phyloP scores from a whole-genome alignment of 108 stramenopile species.

The Skeletonema grethae region DNA sequence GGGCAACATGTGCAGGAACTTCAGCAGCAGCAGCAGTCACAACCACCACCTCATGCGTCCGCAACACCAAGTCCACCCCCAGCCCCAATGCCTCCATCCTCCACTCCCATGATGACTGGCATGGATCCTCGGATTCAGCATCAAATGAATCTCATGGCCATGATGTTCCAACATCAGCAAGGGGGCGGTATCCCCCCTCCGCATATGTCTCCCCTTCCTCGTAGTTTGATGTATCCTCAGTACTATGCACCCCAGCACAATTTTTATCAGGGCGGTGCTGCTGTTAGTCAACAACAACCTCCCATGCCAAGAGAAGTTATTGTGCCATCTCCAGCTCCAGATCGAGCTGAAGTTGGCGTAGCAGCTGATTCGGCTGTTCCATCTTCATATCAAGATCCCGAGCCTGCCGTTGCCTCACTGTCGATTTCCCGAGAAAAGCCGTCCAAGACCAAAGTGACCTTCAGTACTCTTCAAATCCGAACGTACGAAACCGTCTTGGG shows the following conservation, averaged over 20 bases:
- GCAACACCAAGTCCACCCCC: slow-evolving; percentile 3
- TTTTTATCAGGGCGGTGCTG: slow-evolving; percentile 2
- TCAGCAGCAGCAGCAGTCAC: slow-evolving; percentile 1
- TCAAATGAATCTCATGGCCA: slow-evolving; percentile 7
- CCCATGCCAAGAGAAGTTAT: not conserved
- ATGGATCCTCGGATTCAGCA: slow-evolving; percentile 1
- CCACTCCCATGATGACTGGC: not conserved
- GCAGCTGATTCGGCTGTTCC: not conserved
- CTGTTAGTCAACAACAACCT: not conserved
- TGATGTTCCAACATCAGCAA: slow-evolving; percentile 4
- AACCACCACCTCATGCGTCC: not conserved
- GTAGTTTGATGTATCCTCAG: slow-evolving; percentile 8
- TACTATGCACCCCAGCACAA: not conserved
- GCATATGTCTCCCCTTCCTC: not conserved
- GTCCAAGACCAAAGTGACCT: slow-evolving; percentile 23
- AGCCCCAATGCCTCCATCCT: not conserved
- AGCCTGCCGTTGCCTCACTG: not conserved
- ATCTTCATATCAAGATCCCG: not conserved
- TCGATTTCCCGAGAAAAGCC: not conserved
- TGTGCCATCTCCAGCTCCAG: not conserved
- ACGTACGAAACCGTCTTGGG: slow-evolving; percentile 49
- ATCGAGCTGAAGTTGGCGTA: not conserved
- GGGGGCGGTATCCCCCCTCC: not conserved
- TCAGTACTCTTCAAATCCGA: slow-evolving; percentile 35
- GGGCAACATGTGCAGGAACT: slow-evolving; percentile 3